A percentile compares a stretch with the other conserved stretches of the same genome.
Conservation (phyloP, 345 rosid genomes). For the Euphorbia pulcherrima region DNA sequence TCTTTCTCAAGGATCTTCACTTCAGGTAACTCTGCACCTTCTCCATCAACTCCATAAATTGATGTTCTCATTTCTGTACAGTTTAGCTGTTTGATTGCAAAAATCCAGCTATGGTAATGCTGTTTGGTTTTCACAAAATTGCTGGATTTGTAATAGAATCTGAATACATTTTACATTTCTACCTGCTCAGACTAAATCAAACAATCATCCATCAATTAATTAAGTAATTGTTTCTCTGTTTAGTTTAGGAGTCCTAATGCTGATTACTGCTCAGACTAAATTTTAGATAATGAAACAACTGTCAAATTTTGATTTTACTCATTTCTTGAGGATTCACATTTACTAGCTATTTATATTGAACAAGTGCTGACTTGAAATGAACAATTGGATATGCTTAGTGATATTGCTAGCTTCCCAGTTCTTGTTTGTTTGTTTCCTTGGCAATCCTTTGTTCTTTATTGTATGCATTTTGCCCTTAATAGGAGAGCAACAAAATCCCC, state of each 20-base stretch:
- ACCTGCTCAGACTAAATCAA: too few species aligned
- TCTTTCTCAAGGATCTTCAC: slow-evolving; percentile 12
- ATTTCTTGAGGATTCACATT: too few species aligned
- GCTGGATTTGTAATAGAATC: background rate
- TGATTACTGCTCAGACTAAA: too few species aligned
- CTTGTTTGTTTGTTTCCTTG: background rate
- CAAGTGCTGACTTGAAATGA: background rate
- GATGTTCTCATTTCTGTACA: too few species aligned
- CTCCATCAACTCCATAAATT: too few species aligned
- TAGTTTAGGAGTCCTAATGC: background rate
- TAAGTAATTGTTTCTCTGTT: background rate
- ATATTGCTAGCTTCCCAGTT: background rate
- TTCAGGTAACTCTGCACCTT: slow-evolving; percentile 14
- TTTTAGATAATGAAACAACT: too few species aligned
- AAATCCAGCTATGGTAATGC: background rate
- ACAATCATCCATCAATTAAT: too few species aligned
- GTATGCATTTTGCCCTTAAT: too few species aligned
- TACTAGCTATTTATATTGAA: too few species aligned
- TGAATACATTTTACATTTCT: background rate
- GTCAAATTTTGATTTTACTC: too few species aligned
- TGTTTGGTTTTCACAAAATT: background rate
- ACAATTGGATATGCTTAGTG: background rate
- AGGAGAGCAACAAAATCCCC: too few species aligned
- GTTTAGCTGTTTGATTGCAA: too few species aligned
- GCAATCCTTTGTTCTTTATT: background rate